Base-by-base conservation (phyloP, 441 rosid genomes). In the Pelargonium australe region DNA sequence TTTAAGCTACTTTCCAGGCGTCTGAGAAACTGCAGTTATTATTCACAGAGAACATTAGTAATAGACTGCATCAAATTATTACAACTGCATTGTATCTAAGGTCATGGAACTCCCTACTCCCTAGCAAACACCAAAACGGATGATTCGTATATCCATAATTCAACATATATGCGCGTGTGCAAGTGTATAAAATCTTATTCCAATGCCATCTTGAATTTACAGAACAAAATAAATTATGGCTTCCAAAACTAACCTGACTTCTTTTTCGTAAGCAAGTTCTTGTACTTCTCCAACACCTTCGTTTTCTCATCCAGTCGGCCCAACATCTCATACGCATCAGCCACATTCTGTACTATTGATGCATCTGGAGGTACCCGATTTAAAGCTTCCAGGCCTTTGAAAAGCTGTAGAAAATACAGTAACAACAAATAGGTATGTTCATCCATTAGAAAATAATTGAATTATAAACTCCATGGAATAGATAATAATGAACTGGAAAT, bases 281-380 rank as follows among this genome's bases (percentile, higher is more conserved):
- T 77, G 77, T 87, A 94, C 82, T 84, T 95, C 19, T 80, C 80
- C 71, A 86, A 7, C 28, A 89, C 74, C 64, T 85, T 80, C 20
- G 86, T 84, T 77, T 86, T 91, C 57, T 95, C 96, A 69, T 91
- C 89, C 8, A 68, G 72, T 78, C 80, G 77, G 70, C 96, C 96
- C 71, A 87, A 72, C 68, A 85, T 71, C 79, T 87, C 97, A 64
- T 87, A 91, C 34, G 96, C 89, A 82, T 95, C 84, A 8, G 89
- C 96, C 64, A 92, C 98, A 72, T 83, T 86, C 84, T 82, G 88
- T 66, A 92, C 81, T 28, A 90, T 68, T 64, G 87, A 81, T 79
- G 86, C 86, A 64, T 85, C 89, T 3, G 90, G 84, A 71, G 96
- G 97, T 74, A 84, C 85, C 49, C 99, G 89, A 71, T 78, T 91